Percentiles rank a stretch among this genome's conserved stretches.
These are phyloP conservation scores for Eutypella sp. DNA, from an alignment of 2,329 filamentous ascomycete genomes.

Conservation along the genomic window DNA sequence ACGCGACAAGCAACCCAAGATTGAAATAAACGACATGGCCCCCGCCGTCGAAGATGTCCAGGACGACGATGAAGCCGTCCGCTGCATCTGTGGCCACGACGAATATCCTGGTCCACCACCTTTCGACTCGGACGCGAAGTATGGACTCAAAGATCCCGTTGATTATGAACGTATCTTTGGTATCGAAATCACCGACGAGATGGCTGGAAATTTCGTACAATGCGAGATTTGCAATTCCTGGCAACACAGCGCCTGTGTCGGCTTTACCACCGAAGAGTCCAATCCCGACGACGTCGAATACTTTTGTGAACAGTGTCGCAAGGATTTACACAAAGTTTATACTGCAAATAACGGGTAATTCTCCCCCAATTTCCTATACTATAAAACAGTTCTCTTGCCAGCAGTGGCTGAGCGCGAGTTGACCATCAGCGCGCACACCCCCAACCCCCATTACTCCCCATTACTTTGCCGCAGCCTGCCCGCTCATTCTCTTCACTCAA, in stretches of 20 bases:
- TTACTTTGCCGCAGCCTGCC: conserved; percentile 8
- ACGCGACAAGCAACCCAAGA: conserved; percentile 38
- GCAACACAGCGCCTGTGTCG: conserved; percentile 97
- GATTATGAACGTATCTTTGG: conserved; percentile 53
- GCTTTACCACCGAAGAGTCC: conserved; percentile 89
- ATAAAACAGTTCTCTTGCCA: conserved; percentile 8
- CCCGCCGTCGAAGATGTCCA: conserved; percentile 62
- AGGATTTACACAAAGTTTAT: conserved; percentile 83
- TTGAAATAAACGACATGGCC: conserved; percentile 44
- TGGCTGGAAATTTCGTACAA: conserved; percentile 94
- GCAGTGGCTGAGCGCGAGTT: conserved; percentile 17
- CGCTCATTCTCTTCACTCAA: conserved; percentile 9
- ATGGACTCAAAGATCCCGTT: conserved; percentile 50
- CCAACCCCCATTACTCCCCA: conserved; percentile 20
- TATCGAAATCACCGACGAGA: conserved; percentile 70
- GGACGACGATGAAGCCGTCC: conserved; percentile 88
- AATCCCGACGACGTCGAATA: conserved; percentile 81
- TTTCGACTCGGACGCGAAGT: conserved; percentile 50
- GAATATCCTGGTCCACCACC: conserved; percentile 86
- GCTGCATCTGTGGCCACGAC: conserved; percentile 90
- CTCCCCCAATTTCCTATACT: conserved; percentile 8
- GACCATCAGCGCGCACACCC: conserved; percentile 11
- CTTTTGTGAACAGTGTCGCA: conserved; percentile 92
- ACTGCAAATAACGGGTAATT: conserved; percentile 80
- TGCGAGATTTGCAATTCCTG: conserved; percentile 97